A percentile compares a stretch with the other conserved stretches of the same genome.
Conservation (phyloP, 805 yeast species). For the Metschnikowia anglica region DNA sequence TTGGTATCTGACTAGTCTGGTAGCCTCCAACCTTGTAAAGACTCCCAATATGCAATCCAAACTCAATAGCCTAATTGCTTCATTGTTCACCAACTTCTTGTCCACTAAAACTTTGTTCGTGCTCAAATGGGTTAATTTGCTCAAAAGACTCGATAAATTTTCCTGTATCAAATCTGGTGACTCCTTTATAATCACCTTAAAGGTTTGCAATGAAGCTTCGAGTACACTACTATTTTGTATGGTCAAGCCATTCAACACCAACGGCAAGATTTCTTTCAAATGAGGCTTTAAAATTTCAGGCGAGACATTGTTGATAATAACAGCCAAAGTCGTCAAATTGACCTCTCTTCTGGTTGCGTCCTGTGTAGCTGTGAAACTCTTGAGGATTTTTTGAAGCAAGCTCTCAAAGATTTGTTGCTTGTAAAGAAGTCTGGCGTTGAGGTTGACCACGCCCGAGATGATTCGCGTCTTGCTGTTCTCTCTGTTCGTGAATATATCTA, state of each 20-base stretch:
- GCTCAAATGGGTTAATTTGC: conserved; percentile 46
- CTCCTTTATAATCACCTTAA: conserved; percentile 54
- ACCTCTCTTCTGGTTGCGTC: conserved; percentile 40
- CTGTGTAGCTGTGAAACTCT: conserved; percentile 34
- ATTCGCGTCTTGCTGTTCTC: conserved; percentile 26
- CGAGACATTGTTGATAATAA: conserved; percentile 64
- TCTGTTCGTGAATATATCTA: conserved; percentile 55
- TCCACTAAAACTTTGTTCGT: conserved; percentile 19
- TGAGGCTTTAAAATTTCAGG: conserved; percentile 63
- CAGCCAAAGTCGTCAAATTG: conserved; percentile 64
- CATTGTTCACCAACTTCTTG: conserved; percentile 33
- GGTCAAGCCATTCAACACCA: conserved; percentile 63
- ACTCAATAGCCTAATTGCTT: conserved; percentile 54
- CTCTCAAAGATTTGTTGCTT: conserved; percentile 76
- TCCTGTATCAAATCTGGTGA: conserved; percentile 51
- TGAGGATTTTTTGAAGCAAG: conserved; percentile 55
- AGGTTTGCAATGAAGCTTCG: conserved; percentile 59
- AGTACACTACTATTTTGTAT: conserved; percentile 49
- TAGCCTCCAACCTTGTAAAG: conserved; percentile 35
- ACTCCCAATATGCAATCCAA: conserved; percentile 53
- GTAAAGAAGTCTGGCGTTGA: conserved; percentile 65
- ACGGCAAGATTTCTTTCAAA: conserved; percentile 63
- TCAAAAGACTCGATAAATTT: conserved; percentile 58
- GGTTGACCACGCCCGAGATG: conserved; percentile 48
- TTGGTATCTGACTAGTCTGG: conserved; percentile 52